Evolutionary conservation across 1,284 basidiomycete species (phyloP), one percentile per base, ranked within the genome.

Genomic region (Cronartium ribicola): DNA sequence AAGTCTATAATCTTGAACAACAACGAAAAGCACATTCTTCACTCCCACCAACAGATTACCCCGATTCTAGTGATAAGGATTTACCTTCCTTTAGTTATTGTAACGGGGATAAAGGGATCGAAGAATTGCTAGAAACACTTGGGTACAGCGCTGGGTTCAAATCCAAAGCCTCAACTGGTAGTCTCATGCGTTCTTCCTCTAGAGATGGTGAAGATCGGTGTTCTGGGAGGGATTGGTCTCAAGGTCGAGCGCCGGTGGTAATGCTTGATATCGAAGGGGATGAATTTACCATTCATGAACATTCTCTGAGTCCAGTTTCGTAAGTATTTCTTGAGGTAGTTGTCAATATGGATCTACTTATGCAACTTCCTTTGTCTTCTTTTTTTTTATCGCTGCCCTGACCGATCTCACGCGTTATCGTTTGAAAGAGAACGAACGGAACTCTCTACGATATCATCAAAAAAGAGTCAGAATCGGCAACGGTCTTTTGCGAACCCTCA

Each of bases 221-320:
- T 22, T n/a, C 11, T 39, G 29, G 29, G 29, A 14, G 3, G 46
- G 61, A 22, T 29, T 29, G 36, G 13, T 17, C 13, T 48, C 46
- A 72, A 4, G 51, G 44, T 63, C 43, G 70, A 7, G 11, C 5
- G 41, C 41, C 71, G 14, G n/a, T 74, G n/a, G 48, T 67, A 55
- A 46, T 66, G 59, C 14, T 67, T 22, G 71, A 74, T 44, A 66
- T 60, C 5, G 65, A 74, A 44, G 71, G 71, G 10, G 41, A 37
- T 48, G 64, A 66, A 62, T 74, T 74, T 55, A 66, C 65, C 8
- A 48, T 74, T 41, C 71, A 74, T 60, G 71, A 74, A 67, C 71
- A 74, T 43, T 74, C 65, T 39, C 65, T 74, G 8, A 74, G 71
- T 55, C 71, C 71, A 60, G 71, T 74, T 40, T 48, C 71, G 71